Evolutionary conservation across 805 yeast genomes (phyloP).

Genomic region (Wickerhamomyces ciferrii): DNA sequence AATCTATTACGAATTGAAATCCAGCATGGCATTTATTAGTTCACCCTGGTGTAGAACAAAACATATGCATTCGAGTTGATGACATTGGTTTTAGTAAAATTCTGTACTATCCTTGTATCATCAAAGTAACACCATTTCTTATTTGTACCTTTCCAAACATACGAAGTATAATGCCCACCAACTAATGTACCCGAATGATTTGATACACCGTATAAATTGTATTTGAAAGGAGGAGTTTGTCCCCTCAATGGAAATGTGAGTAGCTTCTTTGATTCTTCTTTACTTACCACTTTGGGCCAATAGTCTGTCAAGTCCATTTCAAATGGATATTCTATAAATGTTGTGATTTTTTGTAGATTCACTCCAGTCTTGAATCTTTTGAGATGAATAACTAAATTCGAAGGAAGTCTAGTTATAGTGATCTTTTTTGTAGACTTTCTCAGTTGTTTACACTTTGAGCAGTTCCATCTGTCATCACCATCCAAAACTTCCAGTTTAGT

Average conservation of each 20-base stretch:
- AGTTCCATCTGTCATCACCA: conserved; percentile 79
- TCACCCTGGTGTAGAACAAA: conserved; percentile 57
- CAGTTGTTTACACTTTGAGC: conserved; percentile 66
- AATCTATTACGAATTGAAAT: not conserved
- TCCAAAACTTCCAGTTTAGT: conserved; percentile 69
- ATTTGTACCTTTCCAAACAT: conserved; percentile 54
- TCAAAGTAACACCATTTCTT: conserved; percentile 75
- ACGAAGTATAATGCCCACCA: conserved; percentile 88
- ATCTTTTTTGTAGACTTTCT: conserved; percentile 65
- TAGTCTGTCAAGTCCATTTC: conserved; percentile 60
- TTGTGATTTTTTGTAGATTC: conserved; percentile 28
- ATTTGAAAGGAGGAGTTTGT: conserved; percentile 76
- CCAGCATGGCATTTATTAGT: too few relatives aligned
- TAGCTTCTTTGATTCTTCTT: conserved; percentile 37
- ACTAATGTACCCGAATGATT: conserved; percentile 78
- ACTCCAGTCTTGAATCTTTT: conserved; percentile 62
- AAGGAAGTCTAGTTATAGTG: conserved; percentile 73
- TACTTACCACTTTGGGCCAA: conserved; percentile 52
- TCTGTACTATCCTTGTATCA: conserved; percentile 61
- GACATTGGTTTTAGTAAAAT: conserved; percentile 46
- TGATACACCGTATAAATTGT: conserved; percentile 74
- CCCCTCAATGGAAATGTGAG: conserved; percentile 60
- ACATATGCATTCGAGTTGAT: conserved; percentile 78
- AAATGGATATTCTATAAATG: conserved; percentile 65
- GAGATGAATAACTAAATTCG: conserved; percentile 73